A percentile compares a stretch with the other conserved stretches of the same genome.
phyloP scores from a whole-genome alignment of 1,284 basidiomycete genomes.

The Ustilago esculenta region DNA sequence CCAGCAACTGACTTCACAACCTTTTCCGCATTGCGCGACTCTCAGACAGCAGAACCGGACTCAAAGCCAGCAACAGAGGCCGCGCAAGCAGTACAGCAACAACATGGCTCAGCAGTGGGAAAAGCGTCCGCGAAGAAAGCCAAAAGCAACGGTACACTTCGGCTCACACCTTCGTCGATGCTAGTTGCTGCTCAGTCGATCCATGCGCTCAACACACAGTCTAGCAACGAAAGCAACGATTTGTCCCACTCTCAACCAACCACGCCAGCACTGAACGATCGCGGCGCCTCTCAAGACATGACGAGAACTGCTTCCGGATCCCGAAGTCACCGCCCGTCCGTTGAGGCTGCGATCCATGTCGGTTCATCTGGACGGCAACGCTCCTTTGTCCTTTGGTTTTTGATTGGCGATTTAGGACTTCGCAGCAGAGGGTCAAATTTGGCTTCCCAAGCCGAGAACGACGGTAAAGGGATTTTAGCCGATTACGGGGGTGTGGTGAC shows the following conservation, averaged over 20 bases:
- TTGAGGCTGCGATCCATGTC: conserved; percentile 19
- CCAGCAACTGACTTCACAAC: conserved; percentile 19
- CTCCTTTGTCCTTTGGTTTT: conserved; percentile 55
- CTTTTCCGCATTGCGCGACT: conserved; percentile 16
- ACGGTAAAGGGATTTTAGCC: neutral
- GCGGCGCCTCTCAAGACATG: neutral
- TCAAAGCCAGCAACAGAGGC: neutral
- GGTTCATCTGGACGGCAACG: conserved; percentile 35
- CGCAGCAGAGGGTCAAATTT: conserved; percentile 7
- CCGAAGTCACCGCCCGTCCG: conserved; percentile 2
- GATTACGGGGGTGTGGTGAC: conserved; percentile 36
- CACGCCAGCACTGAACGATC: neutral
- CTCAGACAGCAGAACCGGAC: neutral
- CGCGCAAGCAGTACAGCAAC: neutral
- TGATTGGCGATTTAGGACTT: conserved; percentile 55
- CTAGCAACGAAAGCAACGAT: neutral
- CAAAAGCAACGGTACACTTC: conserved; percentile 3
- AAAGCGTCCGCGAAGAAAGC: neutral
- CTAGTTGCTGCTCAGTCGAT: conserved; percentile 14
- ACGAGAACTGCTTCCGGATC: neutral
- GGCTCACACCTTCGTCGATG: conserved; percentile 34
- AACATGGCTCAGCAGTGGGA: neutral
- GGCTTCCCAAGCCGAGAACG: neutral
- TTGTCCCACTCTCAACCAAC: neutral
- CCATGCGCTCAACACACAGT: neutral